These are phyloP conservation scores for Phytophthora colocasiae DNA, from an alignment of 352 stramenopile genomes.

Conservation along the genomic window DNA sequence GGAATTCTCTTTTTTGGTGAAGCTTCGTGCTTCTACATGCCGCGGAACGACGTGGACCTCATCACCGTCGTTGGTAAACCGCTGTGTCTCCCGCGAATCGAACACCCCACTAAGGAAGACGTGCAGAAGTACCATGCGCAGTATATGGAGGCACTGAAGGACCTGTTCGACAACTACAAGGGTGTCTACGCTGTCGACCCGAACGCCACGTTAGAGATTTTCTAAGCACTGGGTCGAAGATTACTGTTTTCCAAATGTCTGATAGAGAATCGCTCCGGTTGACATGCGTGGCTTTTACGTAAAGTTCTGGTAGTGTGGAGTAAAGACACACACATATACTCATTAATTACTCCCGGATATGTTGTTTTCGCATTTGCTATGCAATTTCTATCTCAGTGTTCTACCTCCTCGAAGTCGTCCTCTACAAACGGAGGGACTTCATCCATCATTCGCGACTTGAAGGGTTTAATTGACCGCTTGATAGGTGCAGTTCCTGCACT, in stretches of 20 bases:
- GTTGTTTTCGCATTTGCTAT: conserved; percentile 1
- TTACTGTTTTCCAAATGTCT: too few species aligned
- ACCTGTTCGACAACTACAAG: conserved; percentile 90
- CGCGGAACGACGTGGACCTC: conserved; percentile 70
- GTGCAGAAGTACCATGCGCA: conserved; percentile 88
- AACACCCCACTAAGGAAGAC: conserved; percentile 87
- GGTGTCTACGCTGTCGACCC: conserved; percentile 76
- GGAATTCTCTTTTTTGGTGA: conserved; percentile 78
- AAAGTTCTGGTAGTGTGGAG: too few species aligned
- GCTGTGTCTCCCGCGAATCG: conserved; percentile 86
- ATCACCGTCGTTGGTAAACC: conserved; percentile 91
- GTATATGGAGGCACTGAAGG: conserved; percentile 85
- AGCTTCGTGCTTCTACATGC: conserved; percentile 85
- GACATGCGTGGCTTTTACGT: too few species aligned
- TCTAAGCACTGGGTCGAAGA: conserved; percentile 27
- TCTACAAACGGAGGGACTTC: conserved; percentile 62
- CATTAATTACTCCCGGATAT: too few species aligned
- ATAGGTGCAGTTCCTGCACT: conserved; percentile 13
- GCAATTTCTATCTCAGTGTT: conserved; percentile 35
- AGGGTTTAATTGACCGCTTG: conserved; percentile 74
- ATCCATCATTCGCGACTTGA: conserved; percentile 86
- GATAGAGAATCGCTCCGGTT: too few species aligned
- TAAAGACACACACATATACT: too few species aligned
- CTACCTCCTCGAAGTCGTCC: conserved; percentile 74
- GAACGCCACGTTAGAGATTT: conserved; percentile 58